Conservation (phyloP, 768 basidiomycete species). For the Sutorius australiensis region DNA sequence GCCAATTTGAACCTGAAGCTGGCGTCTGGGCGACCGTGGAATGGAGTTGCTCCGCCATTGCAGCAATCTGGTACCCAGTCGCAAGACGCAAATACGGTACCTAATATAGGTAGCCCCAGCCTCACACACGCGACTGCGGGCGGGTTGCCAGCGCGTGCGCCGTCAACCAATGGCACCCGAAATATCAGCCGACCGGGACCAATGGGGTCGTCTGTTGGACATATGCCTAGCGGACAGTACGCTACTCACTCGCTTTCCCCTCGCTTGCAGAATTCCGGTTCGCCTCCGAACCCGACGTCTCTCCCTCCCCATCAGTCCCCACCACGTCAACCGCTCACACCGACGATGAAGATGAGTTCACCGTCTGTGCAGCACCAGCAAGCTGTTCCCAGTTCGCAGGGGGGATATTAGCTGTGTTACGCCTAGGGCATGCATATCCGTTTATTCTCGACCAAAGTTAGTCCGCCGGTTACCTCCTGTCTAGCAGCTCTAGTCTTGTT, state of each 20-base stretch:
- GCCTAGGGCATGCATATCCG: constrained; percentile 11
- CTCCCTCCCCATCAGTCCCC: constrained; percentile 41
- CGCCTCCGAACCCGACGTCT: constrained; percentile 42
- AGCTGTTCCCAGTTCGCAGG: constrained; percentile 47
- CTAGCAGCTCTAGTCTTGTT: constrained; percentile 26
- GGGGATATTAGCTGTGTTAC: constrained; percentile 42
- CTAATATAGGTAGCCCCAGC: constrained; percentile 36
- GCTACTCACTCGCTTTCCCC: constrained; percentile 46
- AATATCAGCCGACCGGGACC: constrained; percentile 33
- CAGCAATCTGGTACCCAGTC: constrained; percentile 23
- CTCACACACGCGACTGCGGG: constrained; percentile 33
- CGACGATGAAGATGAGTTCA: constrained; percentile 51
- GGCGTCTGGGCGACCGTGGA: constrained; percentile 39
- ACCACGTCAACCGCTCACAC: constrained; percentile 46
- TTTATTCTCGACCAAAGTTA: constrained; percentile 7
- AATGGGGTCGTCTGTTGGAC: constrained; percentile 20
- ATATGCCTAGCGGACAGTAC: constrained; percentile 40
- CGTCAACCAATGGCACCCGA: constrained; percentile 58
- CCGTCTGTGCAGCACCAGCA: constrained; percentile 56
- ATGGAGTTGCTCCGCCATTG: constrained; percentile 21
- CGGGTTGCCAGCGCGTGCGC: constrained; percentile 41
- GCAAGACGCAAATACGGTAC: constrained; percentile 21
- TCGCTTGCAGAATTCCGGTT: constrained; percentile 42
- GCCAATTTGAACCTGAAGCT: constrained; percentile 37
- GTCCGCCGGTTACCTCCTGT: constrained; percentile 12